A percentile compares a stretch with the other conserved stretches of the same genome.
Evolutionary conservation across 305 asterid genomes (phyloP).

Genomic region (Lippia alba): DNA sequence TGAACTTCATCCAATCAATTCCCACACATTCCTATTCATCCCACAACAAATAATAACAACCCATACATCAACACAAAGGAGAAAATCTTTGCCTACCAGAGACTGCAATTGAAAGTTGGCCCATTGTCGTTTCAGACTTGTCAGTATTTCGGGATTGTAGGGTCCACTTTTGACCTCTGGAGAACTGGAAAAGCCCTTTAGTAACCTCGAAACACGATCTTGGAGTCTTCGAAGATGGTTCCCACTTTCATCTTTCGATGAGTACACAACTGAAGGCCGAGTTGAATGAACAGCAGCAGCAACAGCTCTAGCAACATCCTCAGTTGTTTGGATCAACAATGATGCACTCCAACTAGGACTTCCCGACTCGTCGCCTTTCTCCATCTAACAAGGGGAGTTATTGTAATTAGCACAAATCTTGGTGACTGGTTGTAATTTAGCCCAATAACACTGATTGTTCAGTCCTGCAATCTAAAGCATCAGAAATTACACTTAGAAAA

Average conservation of each 20-base stretch:
- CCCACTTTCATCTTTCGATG: conserved; percentile 66
- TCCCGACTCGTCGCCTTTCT: conserved; percentile 60
- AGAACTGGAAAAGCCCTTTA: conserved; percentile 66
- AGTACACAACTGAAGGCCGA: conserved; percentile 70
- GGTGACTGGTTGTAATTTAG: no score
- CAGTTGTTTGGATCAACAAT: conserved; percentile 68
- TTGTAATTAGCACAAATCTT: no score
- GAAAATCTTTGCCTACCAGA: conserved; percentile 46
- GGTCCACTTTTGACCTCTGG: conserved; percentile 59
- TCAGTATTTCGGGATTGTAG: conserved; percentile 75
- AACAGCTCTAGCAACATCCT: conserved; percentile 74
- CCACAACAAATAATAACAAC: conserved; percentile 6
- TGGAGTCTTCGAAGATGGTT: conserved; percentile 65
- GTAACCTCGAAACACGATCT: conserved; percentile 60
- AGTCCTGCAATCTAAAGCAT: no score
- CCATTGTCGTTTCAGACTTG: conserved; percentile 85
- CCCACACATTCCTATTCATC: not conserved
- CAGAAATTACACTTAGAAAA: no score
- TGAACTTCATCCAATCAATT: not conserved
- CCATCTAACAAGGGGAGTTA: conserved; percentile 39
- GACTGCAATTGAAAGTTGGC: conserved; percentile 75
- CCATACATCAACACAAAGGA: not conserved
- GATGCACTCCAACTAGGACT: conserved; percentile 73
- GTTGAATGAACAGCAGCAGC: conserved; percentile 60
- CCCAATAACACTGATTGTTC: no score